A percentile compares a stretch with the other conserved stretches of the same genome.
Conservation (phyloP, 257 asterid genomes). For the Handroanthus guayacan region DNA sequence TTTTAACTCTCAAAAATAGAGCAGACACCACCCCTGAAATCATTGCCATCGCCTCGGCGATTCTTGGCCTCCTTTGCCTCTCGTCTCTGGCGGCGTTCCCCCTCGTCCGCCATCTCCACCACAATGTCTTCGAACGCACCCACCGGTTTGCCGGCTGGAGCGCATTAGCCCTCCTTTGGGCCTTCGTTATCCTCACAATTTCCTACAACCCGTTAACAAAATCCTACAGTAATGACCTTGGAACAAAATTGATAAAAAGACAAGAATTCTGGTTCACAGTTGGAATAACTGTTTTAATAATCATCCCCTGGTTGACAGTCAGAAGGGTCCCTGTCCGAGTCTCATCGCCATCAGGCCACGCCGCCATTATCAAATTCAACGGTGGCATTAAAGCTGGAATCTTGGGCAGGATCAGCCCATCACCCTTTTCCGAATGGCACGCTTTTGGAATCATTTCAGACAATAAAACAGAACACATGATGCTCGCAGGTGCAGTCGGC, state of each 20-base stretch:
- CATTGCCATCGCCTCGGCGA: constrained; percentile 53
- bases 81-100: constrained; percentile 74
- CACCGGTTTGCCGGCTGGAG: constrained; percentile 77
- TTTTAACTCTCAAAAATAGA: constrained; percentile 54
- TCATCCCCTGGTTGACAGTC: constrained; percentile 67
- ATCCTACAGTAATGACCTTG: constrained; percentile 44
- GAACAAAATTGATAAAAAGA: constrained; percentile 39
- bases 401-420: constrained; percentile 75
- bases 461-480: constrained; percentile 65
- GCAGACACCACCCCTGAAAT: constrained; percentile 56
- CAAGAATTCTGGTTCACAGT: constrained; percentile 70
- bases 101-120: constrained; percentile 83
- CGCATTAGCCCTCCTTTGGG: constrained; percentile 66
- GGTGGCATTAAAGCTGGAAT: constrained; percentile 73
- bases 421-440: constrained; percentile 84
- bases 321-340: constrained; percentile 59
- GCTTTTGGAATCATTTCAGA: constrained; percentile 81
- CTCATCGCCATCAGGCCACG: constrained; percentile 78
- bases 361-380: constrained; percentile 64
- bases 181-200: constrained; percentile 52
- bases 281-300: constrained; percentile 51
- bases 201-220: constrained; percentile 57
- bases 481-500: constrained; percentile 84
- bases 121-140: constrained; percentile 71
- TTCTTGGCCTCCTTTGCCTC: constrained; percentile 57